A percentile compares a stretch with the other conserved stretches of the same genome.
phyloP scores from a whole-genome alignment of 805 yeast genomes.

The Saccharomycopsis javanensis region DNA sequence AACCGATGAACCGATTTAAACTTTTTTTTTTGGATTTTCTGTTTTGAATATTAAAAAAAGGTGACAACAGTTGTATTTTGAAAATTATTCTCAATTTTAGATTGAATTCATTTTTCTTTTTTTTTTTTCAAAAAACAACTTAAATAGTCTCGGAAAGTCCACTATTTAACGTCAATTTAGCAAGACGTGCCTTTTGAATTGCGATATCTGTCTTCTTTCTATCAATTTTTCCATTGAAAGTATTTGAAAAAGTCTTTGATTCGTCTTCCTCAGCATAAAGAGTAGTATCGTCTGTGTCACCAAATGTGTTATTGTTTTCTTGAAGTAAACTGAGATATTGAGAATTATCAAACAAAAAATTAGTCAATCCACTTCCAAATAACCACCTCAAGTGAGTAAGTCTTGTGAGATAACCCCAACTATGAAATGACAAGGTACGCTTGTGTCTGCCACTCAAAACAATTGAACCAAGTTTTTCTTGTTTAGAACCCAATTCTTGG shows the following conservation, averaged over 20 bases:
- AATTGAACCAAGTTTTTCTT: constrained; percentile 3
- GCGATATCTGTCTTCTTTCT: constrained; percentile 8
- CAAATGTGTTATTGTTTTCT: background rate
- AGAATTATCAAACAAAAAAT: background rate
- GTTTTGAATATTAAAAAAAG: no score
- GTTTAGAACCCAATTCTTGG: background rate
- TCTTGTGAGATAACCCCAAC: constrained; percentile 9
- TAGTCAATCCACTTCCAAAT: constrained; percentile 12
- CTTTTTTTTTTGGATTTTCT: no score
- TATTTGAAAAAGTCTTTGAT: background rate
- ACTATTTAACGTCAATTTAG: background rate
- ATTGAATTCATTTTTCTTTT: no score
- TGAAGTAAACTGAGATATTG: background rate
- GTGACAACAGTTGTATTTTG: no score
- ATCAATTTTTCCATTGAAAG: background rate
- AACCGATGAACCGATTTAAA: no score
- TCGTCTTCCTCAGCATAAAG: background rate
- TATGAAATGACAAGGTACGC: background rate
- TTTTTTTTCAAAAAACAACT: background rate
- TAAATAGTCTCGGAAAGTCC: background rate
- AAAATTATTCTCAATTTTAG: no score
- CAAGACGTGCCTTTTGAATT: constrained; percentile 10
- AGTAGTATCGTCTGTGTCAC: no score
- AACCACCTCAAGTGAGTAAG: constrained; percentile 14
- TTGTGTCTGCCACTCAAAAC: background rate